Evolutionary conservation across 495 filamentous ascomycete genomes (phyloP).

Genomic region (Saxophila tyrrhenica): DNA sequence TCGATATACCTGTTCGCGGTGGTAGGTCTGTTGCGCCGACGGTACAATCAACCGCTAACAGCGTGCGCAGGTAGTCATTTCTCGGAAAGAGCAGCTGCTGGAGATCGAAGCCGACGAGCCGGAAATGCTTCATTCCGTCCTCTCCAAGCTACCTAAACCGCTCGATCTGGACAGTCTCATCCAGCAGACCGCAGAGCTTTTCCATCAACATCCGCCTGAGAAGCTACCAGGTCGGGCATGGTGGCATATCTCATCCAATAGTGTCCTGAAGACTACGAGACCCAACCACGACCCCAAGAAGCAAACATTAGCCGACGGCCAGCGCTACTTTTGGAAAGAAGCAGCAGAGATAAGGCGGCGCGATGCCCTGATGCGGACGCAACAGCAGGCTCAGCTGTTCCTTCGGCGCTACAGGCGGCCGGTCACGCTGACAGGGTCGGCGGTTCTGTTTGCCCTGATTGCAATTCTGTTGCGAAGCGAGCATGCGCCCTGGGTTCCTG

Average conservation of each 20-base stretch:
- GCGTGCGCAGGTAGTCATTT: constrained; percentile 53
- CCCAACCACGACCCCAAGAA: constrained; percentile 30
- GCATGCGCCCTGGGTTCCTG: not conserved
- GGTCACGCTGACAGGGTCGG: not conserved
- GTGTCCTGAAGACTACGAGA: constrained; percentile 74
- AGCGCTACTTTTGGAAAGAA: constrained; percentile 56
- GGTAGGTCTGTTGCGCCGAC: constrained; percentile 15
- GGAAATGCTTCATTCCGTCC: constrained; percentile 82
- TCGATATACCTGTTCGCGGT: constrained; percentile 80
- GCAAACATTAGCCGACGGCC: constrained; percentile 49
- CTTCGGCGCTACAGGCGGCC: constrained; percentile 4
- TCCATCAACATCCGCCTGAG: constrained; percentile 60
- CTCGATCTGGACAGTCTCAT: constrained; percentile 78
- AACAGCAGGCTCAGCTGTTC: not conserved
- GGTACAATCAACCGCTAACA: not conserved
- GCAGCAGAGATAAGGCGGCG: constrained; percentile 48
- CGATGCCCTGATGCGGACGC: constrained; percentile 20
- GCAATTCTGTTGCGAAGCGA: not conserved
- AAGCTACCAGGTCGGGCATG: constrained; percentile 51
- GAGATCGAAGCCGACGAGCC: constrained; percentile 73
- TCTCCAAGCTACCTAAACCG: constrained; percentile 76
- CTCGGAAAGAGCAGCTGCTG: constrained; percentile 67
- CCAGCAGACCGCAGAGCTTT: constrained; percentile 47
- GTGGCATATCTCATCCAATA: constrained; percentile 56
- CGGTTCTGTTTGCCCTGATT: constrained; percentile 2